These are phyloP conservation scores for Cercospora nicotianae DNA, from an alignment of 2,329 filamentous ascomycete genomes.

Conservation along the genomic window DNA sequence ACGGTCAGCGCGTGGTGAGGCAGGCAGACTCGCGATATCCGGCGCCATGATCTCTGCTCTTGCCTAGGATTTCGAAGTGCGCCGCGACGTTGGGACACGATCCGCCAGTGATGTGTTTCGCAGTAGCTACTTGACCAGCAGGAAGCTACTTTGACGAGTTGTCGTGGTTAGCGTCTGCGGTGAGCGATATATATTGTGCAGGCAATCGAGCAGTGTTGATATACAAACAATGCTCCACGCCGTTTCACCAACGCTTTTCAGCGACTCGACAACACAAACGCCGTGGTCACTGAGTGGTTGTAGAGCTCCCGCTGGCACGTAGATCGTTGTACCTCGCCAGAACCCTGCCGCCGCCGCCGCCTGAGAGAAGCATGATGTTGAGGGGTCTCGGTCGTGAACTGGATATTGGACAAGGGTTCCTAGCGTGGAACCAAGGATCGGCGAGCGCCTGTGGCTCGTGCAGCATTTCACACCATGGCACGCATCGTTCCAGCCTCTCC, in stretches of 20 bases:
- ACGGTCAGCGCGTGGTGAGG: neutral
- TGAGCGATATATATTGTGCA: neutral
- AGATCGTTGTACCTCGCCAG: conserved; percentile 1
- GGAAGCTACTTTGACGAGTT: neutral
- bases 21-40: conserved; percentile 4
- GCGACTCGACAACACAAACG: neutral
- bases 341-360: neutral
- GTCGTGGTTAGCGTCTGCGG: neutral
- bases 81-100: neutral
- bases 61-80: neutral
- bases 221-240: neutral
- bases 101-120: conserved; percentile 1
- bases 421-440: neutral
- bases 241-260: neutral
- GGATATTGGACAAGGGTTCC: neutral
- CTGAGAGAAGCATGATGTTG: neutral
- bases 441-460: neutral
- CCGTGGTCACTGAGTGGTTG: neutral
- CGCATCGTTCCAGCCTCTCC: neutral
- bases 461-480: neutral
- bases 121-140: neutral
- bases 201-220: neutral
- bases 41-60: conserved; percentile 6
- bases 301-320: neutral
- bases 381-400: neutral